These are phyloP conservation scores for Podospora sp. DNA, from an alignment of 495 filamentous ascomycete genomes.

Conservation along the genomic window DNA sequence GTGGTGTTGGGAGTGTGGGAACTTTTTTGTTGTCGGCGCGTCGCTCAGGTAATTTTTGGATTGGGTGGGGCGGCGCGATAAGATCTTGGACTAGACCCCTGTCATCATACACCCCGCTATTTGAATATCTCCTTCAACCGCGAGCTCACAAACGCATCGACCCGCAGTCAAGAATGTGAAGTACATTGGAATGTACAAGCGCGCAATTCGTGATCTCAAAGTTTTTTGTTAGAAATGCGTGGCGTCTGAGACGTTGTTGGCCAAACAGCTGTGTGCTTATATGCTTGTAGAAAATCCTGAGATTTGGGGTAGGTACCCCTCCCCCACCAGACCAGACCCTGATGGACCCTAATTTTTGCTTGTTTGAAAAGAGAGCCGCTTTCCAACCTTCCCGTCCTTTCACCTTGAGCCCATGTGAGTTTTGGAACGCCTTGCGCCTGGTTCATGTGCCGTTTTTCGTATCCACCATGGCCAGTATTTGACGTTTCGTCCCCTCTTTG, in stretches of 20 bases:
- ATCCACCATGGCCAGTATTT: conserved; percentile 1
- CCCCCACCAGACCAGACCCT: conserved; percentile 22
- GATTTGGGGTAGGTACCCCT: conserved; percentile 7
- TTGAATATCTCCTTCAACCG: too few relatives aligned
- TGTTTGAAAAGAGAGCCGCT: background rate
- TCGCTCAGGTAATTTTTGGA: conserved; percentile 18
- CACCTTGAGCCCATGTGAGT: background rate
- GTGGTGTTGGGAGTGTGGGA: conserved; percentile 22
- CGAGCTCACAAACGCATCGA: too few relatives aligned
- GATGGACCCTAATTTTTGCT: conserved; percentile 17
- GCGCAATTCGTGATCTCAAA: too few relatives aligned
- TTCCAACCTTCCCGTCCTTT: background rate
- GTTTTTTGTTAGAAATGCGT: too few relatives aligned
- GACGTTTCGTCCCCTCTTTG: conserved; percentile 2
- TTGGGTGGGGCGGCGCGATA: conserved; percentile 24
- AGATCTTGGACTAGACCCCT: conserved; percentile 4
- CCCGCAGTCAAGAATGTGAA: too few relatives aligned
- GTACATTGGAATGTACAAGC: too few relatives aligned
- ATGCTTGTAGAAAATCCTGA: background rate
- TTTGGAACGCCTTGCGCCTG: background rate
- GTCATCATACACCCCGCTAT: too few relatives aligned
- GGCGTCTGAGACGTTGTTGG: too few relatives aligned
- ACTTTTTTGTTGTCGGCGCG: conserved; percentile 28
- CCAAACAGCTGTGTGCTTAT: background rate
- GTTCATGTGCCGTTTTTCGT: background rate